Evolutionary conservation across 2,329 filamentous ascomycete species (phyloP).

Genomic region (Coleophoma crateriformis): DNA sequence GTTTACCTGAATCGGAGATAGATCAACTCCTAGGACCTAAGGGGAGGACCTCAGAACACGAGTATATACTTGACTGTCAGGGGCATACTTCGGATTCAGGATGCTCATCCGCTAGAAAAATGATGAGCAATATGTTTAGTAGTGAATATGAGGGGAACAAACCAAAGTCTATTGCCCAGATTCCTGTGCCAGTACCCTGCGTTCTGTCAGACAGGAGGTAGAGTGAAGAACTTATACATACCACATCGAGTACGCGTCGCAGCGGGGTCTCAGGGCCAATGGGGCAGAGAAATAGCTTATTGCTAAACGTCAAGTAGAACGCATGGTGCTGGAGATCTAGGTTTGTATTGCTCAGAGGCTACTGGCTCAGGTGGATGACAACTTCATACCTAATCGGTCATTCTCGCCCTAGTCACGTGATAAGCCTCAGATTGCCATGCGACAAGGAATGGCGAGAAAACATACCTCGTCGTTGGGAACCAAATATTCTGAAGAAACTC

Average conservation of each 20-base stretch:
- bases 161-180: conserved; percentile 13
- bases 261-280: neutral
- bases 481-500: neutral
- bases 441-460: neutral
- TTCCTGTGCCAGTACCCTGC: conserved; percentile 9
- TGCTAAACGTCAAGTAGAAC: neutral
- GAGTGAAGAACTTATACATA: neutral
- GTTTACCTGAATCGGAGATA: conserved; percentile 21
- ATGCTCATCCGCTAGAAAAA: conserved; percentile 8
- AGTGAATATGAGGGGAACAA: neutral
- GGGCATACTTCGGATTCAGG: conserved; percentile 13
- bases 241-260: neutral
- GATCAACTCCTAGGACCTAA: conserved; percentile 27
- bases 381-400: neutral
- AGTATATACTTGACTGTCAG: neutral
- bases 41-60: neutral
- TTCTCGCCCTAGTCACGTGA: neutral
- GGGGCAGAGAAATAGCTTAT: neutral
- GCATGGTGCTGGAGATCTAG: neutral
- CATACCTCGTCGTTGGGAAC: neutral
- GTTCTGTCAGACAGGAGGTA: neutral
- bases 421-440: neutral
- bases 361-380: neutral
- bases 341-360: neutral
- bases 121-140: neutral